Percentiles rank a stretch among this genome's conserved stretches.
These are phyloP conservation scores for Platanus orientalis DNA, from an alignment of 164 flowering plant species.

Conservation along the genomic window DNA sequence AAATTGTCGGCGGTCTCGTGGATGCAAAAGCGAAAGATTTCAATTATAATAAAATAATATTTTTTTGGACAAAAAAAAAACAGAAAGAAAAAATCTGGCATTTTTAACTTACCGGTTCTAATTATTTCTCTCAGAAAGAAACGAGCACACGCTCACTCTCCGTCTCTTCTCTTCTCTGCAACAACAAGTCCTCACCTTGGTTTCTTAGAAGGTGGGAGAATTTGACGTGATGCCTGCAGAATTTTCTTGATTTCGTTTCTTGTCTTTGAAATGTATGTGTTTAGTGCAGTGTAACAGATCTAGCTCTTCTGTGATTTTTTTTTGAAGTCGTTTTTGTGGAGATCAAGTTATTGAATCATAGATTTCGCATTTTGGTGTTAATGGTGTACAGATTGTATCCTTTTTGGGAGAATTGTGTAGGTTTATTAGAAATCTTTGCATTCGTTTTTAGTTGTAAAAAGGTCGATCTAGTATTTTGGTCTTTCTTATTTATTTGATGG, in stretches of 20 bases:
- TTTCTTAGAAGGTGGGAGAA: not conserved
- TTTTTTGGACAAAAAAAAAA: not conserved
- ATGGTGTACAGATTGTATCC: not conserved
- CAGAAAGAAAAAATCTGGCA: not conserved
- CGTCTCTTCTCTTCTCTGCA: not conserved
- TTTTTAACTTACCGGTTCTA: too few relatives aligned
- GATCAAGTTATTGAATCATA: not conserved
- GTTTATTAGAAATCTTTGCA: not conserved
- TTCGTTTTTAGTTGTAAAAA: not conserved
- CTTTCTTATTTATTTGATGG: not conserved
- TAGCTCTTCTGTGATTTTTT: not conserved
- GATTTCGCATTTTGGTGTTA: not conserved
- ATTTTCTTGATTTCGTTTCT: not conserved
- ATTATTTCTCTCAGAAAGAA: not conserved
- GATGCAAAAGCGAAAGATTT: not conserved
- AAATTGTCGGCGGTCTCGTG: constrained; percentile 18
- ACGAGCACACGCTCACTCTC: not conserved
- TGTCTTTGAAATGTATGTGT: too few relatives aligned
- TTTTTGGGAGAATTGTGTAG: not conserved
- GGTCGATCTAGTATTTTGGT: constrained; percentile 3
- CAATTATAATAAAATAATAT: not conserved
- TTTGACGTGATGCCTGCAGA: not conserved
- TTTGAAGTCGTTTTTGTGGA: not conserved
- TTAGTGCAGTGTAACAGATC: not conserved
- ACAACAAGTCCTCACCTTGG: not conserved